Evolutionary conservation across 2,329 filamentous ascomycete species (phyloP).

Genomic region (Leptographium radiaticola): DNA sequence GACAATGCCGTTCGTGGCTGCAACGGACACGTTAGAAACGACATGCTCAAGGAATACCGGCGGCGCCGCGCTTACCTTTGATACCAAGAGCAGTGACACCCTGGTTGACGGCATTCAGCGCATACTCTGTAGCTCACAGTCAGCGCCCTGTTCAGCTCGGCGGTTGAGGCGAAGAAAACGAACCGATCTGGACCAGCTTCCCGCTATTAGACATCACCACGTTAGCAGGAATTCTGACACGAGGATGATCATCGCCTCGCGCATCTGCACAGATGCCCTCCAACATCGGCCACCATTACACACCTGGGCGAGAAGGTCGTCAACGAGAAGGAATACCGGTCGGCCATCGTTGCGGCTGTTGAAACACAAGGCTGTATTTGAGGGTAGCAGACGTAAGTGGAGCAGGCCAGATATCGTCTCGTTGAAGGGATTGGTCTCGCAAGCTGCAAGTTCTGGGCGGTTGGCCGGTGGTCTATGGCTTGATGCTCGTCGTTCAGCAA

Average conservation of each 20-base stretch:
- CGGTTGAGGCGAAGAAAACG: conserved; percentile 7
- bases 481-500: not conserved
- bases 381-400: not conserved
- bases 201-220: conserved; percentile 45
- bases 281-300: conserved; percentile 18
- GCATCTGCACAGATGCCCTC: not conserved
- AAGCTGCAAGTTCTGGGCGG: not conserved
- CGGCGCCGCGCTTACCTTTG: conserved; percentile 61
- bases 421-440: not conserved
- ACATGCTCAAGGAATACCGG: not conserved
- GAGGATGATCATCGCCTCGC: not conserved
- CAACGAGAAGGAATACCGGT: conserved; percentile 97
- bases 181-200: conserved; percentile 96
- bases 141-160: not conserved
- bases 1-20: conserved; percentile 96
- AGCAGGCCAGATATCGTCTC: not conserved
- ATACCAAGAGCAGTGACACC: conserved; percentile 97
- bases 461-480: not conserved
- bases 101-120: conserved; percentile 96
- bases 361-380: not conserved
- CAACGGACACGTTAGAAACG: not conserved
- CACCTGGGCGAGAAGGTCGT: conserved; percentile 99
- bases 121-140: conserved; percentile 63
- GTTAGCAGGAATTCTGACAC: not conserved
- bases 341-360: conserved; percentile 55